Evolutionary conservation across 2,329 filamentous ascomycete species (phyloP).

Genomic region (Thielaviopsis ethacetica): DNA sequence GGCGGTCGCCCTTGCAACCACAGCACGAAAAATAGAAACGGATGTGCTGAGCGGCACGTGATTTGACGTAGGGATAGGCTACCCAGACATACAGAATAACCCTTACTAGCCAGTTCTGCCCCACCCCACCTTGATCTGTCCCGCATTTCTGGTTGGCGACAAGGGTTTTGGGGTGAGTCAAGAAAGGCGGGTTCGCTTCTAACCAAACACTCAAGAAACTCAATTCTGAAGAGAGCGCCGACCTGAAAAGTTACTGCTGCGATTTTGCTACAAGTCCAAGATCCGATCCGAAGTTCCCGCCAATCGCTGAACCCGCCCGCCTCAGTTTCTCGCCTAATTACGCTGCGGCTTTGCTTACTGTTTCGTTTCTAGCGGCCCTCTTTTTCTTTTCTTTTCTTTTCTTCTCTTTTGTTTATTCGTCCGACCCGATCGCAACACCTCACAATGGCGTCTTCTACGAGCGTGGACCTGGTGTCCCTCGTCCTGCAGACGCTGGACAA

Average conservation of each 20-base stretch:
- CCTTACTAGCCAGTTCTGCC: background rate
- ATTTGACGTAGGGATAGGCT: background rate
- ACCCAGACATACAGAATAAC: background rate
- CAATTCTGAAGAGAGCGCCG: background rate
- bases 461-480: constrained; percentile 43
- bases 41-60: background rate
- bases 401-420: background rate
- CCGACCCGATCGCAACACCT: background rate
- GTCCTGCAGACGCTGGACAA: constrained; percentile 50
- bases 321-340: background rate
- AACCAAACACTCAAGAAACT: background rate
- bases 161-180: background rate
- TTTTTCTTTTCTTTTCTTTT: background rate
- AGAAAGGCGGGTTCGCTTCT: background rate
- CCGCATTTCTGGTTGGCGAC: background rate
- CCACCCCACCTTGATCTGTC: background rate
- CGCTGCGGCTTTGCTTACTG: background rate
- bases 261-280: background rate
- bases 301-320: background rate
- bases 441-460: constrained; percentile 24
- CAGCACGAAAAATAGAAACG: background rate
- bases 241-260: background rate
- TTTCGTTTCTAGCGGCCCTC: background rate
- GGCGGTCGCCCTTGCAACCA: too few relatives aligned
- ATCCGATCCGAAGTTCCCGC: background rate